A percentile compares a stretch with the other conserved stretches of the same genome.
phyloP scores from a whole-genome alignment of 2,329 filamentous ascomycete species.

The Penicillium hordei region DNA sequence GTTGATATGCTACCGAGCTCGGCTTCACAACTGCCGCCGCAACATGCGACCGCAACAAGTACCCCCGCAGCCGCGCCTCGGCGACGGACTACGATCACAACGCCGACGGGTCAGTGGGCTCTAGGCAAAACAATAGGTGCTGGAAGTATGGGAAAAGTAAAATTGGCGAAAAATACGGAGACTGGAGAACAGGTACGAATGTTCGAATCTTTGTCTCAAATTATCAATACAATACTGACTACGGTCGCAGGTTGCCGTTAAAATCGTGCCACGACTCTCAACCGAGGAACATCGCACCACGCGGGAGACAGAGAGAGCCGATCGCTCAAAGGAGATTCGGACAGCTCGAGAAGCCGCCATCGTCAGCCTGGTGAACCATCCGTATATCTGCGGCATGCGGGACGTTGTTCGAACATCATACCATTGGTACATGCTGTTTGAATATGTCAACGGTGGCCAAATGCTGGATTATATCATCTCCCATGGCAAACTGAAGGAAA shows the following conservation, averaged over 20 bases:
- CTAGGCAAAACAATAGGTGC: conserved; percentile 96
- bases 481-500: conserved; percentile 95
- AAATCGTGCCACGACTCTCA: conserved; percentile 90
- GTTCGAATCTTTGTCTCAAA: not conserved
- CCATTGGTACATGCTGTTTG: conserved; percentile 99
- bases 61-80: conserved; percentile 43
- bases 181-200: conserved; percentile 77
- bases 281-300: conserved; percentile 74
- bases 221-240: not conserved
- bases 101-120: conserved; percentile 88
- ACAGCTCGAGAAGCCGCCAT: conserved; percentile 95
- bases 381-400: conserved; percentile 92
- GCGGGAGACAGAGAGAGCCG: conserved; percentile 81
- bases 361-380: conserved; percentile 88
- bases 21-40: conserved; percentile 55
- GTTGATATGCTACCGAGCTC: conserved; percentile 48
- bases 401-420: conserved; percentile 95
- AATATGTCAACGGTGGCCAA: conserved; percentile 97
- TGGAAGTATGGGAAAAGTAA: conserved; percentile 98
- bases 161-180: conserved; percentile 86
- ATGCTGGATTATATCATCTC: conserved; percentile 99
- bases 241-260: conserved; percentile 75
- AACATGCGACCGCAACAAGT: conserved; percentile 41
- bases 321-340: conserved; percentile 93
- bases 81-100: conserved; percentile 78